phyloP scores from a whole-genome alignment of 805 yeast species.

The Priceomyces fermenticarens region DNA sequence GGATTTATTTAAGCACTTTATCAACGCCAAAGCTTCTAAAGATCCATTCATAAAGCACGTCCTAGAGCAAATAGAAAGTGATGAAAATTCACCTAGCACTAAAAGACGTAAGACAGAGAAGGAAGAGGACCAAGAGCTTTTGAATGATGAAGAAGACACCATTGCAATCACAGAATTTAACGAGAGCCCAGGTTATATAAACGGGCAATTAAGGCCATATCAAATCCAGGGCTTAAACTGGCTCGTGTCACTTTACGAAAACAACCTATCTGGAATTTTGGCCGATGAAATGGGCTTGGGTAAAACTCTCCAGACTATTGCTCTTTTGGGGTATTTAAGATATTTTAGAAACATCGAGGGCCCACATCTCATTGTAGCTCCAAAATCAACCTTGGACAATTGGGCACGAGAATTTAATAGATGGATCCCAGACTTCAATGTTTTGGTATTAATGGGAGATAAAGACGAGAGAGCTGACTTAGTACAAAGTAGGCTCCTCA shows the following conservation, averaged over 20 bases:
- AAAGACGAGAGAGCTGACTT: slow-evolving; percentile 61
- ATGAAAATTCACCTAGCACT: slow-evolving; percentile 17
- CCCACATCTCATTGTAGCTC: slow-evolving; percentile 74
- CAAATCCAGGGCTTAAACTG: slow-evolving; percentile 82
- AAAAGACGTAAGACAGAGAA: slow-evolving; percentile 70
- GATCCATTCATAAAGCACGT: slow-evolving; percentile 58
- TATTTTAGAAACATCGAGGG: slow-evolving; percentile 59
- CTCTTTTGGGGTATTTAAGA: slow-evolving; percentile 70
- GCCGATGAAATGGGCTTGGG: slow-evolving; percentile 90
- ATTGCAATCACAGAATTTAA: slow-evolving; percentile 44
- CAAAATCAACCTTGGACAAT: slow-evolving; percentile 77
- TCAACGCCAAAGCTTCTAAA: slow-evolving; percentile 59
- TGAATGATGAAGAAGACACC: slow-evolving; percentile 50
- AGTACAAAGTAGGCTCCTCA: slow-evolving; percentile 46
- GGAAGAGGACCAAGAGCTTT: slow-evolving; percentile 74
- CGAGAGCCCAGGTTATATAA: slow-evolving; percentile 49
- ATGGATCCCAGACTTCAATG: slow-evolving; percentile 79
- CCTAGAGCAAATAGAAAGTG: slow-evolving; percentile 37
- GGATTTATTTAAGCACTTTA: slow-evolving; percentile 64
- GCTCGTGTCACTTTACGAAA: slow-evolving; percentile 66
- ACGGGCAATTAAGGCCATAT: slow-evolving; percentile 65
- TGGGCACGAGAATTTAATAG: slow-evolving; percentile 75
- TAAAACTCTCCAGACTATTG: slow-evolving; percentile 75
- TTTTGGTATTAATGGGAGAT: slow-evolving; percentile 70
- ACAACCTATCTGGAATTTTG: slow-evolving; percentile 68